Evolutionary conservation across 257 asterid genomes (phyloP).

Genomic region (Thymus mandschuricus): DNA sequence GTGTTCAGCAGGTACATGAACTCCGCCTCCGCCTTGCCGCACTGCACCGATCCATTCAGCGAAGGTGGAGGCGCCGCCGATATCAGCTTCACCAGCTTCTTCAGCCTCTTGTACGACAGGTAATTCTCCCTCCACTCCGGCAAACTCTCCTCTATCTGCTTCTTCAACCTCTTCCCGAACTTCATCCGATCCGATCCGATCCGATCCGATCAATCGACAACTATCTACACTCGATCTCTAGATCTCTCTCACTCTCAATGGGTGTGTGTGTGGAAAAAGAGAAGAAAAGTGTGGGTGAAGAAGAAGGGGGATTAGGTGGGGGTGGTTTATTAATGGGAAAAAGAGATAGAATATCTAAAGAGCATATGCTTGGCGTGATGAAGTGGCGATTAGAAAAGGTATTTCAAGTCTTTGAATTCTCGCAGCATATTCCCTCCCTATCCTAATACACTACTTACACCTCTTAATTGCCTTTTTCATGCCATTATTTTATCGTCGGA

Average conservation of each 20-base stretch:
- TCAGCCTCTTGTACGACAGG: slow-evolving; percentile 75
- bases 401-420: slow-evolving; percentile 50
- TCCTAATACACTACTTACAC: no score
- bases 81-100: slow-evolving; percentile 64
- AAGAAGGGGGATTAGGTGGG: slow-evolving; percentile 31
- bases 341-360: slow-evolving; percentile 61
- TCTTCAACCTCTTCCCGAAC: slow-evolving; percentile 90
- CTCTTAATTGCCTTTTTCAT: not conserved
- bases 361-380: slow-evolving; percentile 93
- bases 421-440: slow-evolving; percentile 68
- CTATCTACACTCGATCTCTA: not conserved
- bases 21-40: slow-evolving; percentile 59
- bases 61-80: slow-evolving; percentile 44
- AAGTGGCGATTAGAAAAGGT: slow-evolving; percentile 48
- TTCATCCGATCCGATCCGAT: slow-evolving; percentile 48
- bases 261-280: no score
- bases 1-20: slow-evolving; percentile 68
- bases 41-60: slow-evolving; percentile 46
- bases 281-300: not conserved
- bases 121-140: slow-evolving; percentile 85
- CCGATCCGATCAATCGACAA: no score
- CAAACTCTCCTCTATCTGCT: slow-evolving; percentile 71
- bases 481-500: not conserved
- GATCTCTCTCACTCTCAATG: not conserved
- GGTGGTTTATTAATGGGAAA: slow-evolving; percentile 29